Percentiles rank a stretch among this genome's conserved stretches.
Evolutionary conservation across 2,329 filamentous ascomycete genomes (phyloP).

Genomic region (Colletotrichum spaethianum): DNA sequence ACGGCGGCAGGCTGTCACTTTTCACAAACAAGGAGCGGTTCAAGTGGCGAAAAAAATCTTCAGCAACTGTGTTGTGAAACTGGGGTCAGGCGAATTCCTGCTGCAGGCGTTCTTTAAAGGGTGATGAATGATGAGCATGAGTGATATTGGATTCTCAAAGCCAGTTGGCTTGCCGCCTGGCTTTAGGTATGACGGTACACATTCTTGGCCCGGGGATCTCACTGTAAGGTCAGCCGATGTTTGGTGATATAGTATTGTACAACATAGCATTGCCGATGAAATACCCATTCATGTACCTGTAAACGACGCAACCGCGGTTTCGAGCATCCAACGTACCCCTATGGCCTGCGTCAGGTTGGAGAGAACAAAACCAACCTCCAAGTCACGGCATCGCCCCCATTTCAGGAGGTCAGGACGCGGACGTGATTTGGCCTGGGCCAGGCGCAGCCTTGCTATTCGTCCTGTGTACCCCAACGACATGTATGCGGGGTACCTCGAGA

Average conservation of each 20-base stretch:
- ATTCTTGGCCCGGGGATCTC: neutral
- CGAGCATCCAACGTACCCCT: neutral
- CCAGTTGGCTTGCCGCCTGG: neutral
- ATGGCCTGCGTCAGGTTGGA: neutral
- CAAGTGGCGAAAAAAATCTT: neutral
- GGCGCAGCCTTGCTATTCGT: slow-evolving; percentile 1
- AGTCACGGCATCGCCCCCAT: neutral
- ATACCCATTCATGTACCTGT: slow-evolving; percentile 19
- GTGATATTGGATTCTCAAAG: neutral
- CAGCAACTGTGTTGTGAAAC: neutral
- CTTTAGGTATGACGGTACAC: neutral
- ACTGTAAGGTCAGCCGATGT: neutral
- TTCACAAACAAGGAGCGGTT: slow-evolving; percentile 3
- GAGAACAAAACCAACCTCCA: neutral
- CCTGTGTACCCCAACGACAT: neutral
- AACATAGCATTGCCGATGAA: slow-evolving; percentile 17
- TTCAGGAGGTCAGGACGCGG: neutral
- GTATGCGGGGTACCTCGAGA: neutral
- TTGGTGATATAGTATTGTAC: slow-evolving; percentile 13
- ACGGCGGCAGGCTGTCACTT: slow-evolving; percentile 17
- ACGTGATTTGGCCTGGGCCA: neutral
- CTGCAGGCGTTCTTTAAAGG: neutral
- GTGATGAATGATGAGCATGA: neutral
- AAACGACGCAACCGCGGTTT: neutral
- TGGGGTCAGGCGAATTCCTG: neutral